Percentiles rank a stretch among this genome's conserved stretches.
These are phyloP conservation scores for Euphorbia celastroides DNA, from an alignment of 441 rosid genomes.

Conservation along the genomic window DNA sequence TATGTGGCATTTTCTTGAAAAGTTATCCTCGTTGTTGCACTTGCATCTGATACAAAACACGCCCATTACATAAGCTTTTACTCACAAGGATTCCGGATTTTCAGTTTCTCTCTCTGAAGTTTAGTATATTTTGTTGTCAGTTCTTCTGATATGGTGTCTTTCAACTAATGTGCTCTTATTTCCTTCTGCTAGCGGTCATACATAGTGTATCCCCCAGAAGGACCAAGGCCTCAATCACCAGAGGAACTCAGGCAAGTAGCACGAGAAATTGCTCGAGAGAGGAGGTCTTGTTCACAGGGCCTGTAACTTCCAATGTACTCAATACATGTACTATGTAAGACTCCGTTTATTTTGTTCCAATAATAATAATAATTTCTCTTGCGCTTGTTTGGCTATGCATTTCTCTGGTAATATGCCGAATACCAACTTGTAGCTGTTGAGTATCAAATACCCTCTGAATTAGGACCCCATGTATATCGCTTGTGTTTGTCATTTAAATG, in stretches of 20 bases:
- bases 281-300: conserved; percentile 27
- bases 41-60: background rate
- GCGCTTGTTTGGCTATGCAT: too few species aligned
- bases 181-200: conserved; percentile 55
- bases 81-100: background rate
- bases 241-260: conserved; percentile 90
- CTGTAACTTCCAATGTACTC: conserved; percentile 13
- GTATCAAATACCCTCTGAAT: conserved; percentile 2
- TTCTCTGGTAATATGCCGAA: background rate
- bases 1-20: background rate
- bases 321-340: background rate
- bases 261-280: conserved; percentile 67
- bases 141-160: background rate
- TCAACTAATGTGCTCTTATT: conserved; percentile 10
- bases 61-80: background rate
- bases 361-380: conserved; percentile 4
- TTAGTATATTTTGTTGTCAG: background rate
- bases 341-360: conserved; percentile 9
- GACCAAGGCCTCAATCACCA: conserved; percentile 68
- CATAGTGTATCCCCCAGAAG: conserved; percentile 65
- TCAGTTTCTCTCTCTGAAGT: background rate
- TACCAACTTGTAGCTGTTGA: background rate
- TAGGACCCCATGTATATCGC: background rate
- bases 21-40: background rate
- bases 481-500: background rate